Base-by-base conservation (phyloP, 257 asterid genomes). In the Linaria vulgaris region DNA sequence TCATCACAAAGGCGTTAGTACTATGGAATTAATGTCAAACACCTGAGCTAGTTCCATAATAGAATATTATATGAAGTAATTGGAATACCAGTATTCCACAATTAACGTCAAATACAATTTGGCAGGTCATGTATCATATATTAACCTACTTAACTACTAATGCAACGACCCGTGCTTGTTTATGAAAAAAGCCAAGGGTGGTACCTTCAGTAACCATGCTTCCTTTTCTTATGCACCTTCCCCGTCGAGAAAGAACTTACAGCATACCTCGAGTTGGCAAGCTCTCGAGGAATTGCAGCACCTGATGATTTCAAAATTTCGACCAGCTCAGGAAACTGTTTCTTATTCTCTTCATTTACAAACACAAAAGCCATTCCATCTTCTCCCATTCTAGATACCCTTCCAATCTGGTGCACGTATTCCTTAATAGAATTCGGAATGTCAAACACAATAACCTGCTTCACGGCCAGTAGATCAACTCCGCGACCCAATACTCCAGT, bases 401-500 rank as follows among this genome's bases (percentile, higher is more conserved):
- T 84, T 49, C 98, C 98, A 64, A 88, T 80, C 81, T 84, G 95
- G 74, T 91, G 98, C 63, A 91, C 92, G 13, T 88, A 88, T 74
- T 91, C 98, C 70, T 82, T 83, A 56, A 88, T 85, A 39, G 95
- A 88, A 73, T 80, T 91, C 7, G 98, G 96, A 80, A 91, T 77
- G 79, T 91, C 98, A 75, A 91, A 91, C 72, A 91, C 88, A 50
- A 91, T 82, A 9, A 91, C 98, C 75, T 84, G 96, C 77, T 74
- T 88, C 76, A 88, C 95, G 3, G 75, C 53, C 73, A 86, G 49
- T 34, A 91, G 87, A 78, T 91, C 88, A 51, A 91, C 79, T 23
- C 98, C 98, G 46, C 96, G 83, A 38, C 96, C 90, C 80, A 91
- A 80, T 19, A 91, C 85, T n/a, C 98, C 98, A 0, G 98, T 91